These are phyloP conservation scores for Mycena olivaceomarginata DNA, from an alignment of 768 basidiomycete species.

Conservation along the genomic window DNA sequence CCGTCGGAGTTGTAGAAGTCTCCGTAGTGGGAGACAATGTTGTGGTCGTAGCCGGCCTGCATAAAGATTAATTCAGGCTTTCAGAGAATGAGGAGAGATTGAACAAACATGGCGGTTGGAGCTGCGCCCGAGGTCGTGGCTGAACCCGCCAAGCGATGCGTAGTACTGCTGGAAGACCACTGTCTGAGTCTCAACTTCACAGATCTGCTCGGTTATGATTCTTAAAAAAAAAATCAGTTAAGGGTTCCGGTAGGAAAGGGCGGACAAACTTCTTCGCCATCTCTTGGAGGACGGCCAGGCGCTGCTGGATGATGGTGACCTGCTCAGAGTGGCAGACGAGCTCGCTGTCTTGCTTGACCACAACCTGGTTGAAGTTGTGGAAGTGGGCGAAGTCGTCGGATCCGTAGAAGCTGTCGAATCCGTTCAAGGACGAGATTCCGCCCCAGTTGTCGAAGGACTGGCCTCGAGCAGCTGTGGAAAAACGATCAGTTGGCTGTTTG, in stretches of 20 bases:
- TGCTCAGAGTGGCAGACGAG: constrained; percentile 55
- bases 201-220: constrained; percentile 68
- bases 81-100: background rate
- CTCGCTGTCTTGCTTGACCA: constrained; percentile 57
- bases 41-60: constrained; percentile 56
- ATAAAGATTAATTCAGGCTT: background rate
- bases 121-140: constrained; percentile 54
- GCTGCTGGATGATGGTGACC: constrained; percentile 67
- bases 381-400: constrained; percentile 57
- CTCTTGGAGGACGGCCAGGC: constrained; percentile 66
- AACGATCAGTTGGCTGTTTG: too few relatives aligned
- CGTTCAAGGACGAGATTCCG: constrained; percentile 53
- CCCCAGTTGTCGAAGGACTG: constrained; percentile 59
- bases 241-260: background rate
- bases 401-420: constrained; percentile 63
- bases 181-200: constrained; percentile 67
- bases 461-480: constrained; percentile 24
- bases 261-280: constrained; percentile 64
- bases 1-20: constrained; percentile 54
- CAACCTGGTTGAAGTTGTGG: constrained; percentile 49
- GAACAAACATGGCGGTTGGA: constrained; percentile 48
- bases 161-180: constrained; percentile 57
- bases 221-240: constrained; percentile 42
- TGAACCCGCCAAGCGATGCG: constrained; percentile 30
- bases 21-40: constrained; percentile 53